Conservation (phyloP, 306 rosid species). For the Betula pendula region DNA sequence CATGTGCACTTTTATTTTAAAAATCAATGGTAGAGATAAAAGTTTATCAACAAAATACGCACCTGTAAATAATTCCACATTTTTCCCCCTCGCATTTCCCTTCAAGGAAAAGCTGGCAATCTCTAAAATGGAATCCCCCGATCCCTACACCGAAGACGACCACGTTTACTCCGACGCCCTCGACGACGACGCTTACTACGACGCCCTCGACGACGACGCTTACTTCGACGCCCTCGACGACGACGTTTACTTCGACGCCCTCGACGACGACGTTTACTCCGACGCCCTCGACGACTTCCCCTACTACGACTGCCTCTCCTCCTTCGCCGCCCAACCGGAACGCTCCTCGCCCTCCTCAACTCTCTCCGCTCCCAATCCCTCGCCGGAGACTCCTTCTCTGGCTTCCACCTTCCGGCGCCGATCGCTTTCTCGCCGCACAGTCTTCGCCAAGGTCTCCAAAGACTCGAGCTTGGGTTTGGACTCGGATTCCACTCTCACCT, state of each 20-base stretch:
- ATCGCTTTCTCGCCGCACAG: neutral
- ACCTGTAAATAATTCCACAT: no score
- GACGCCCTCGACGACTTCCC: slow-evolving; percentile 46
- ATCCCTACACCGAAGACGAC: slow-evolving; percentile 35
- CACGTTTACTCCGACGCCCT: slow-evolving; percentile 46
- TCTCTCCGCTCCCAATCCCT: neutral
- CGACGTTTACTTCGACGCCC: slow-evolving; percentile 46
- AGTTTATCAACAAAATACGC: no score
- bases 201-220: slow-evolving; percentile 41
- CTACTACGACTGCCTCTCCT: slow-evolving; percentile 30
- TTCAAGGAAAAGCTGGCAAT: neutral
- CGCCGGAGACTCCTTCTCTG: slow-evolving; percentile 23
- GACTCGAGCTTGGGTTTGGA: slow-evolving; percentile 7
- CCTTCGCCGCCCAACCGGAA: slow-evolving; percentile 33
- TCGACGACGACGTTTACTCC: slow-evolving; percentile 40
- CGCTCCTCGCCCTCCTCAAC: slow-evolving; percentile 41
- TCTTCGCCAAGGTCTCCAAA: slow-evolving; percentile 24
- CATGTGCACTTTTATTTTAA: no score
- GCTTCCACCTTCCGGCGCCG: slow-evolving; percentile 48
- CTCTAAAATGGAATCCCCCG: slow-evolving; percentile 46
- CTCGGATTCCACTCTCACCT: slow-evolving; percentile 18
- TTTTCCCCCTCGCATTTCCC: neutral
- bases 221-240: slow-evolving; percentile 46
- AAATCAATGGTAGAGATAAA: no score
- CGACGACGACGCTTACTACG: slow-evolving; percentile 36